Evolutionary conservation across 306 rosid genomes (phyloP), one percentile per base, ranked within the genome.

Genomic region (Purshia tridentata): DNA sequence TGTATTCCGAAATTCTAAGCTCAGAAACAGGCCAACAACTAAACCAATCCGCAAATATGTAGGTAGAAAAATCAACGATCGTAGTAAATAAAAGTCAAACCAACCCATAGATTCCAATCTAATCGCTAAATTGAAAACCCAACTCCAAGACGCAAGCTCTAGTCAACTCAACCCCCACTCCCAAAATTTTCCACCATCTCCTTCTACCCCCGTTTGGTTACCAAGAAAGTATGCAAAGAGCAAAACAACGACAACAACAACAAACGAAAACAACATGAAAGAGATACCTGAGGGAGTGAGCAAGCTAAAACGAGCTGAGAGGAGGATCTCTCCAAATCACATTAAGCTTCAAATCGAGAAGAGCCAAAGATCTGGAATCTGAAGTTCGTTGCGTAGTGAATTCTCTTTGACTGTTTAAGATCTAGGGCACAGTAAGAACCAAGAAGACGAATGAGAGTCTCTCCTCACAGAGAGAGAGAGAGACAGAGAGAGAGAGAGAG

Each of bases 401-500:
- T 19, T 53, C 19, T 11, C 53, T 14, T 44, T 29, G 29, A 47
- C 14, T 55, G 13, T 35, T 3, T 66, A 74, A 83, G 89, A 85
- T 85, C 86, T 83, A 83, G 90, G 84, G 80, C 73, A 75, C 23
- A 39, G 22, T 23, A 40, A 62, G 29, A 15, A 65, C 15, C 64
- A 47, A 55, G 77, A 60, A 49, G 50, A 59, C 51, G 45, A 46
- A 45, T 22, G 23, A 53, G 54, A 29, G 19, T 1, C 22, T 19
- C 52, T 2, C n/a, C 13, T 6, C 23, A 44, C 52, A 12, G 14
- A 18, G 50, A 55, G 40, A 22, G 9, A 56, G 20, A 12, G 37
- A 68, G 42, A n/a, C n/a, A n/a, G n/a, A n/a, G n/a, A n/a, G 61
- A 55, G 39, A 59, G 45, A 37, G 44, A 14, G 9, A 35, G 16